Base-by-base conservation (phyloP, 306 rosid species). In the Medicago lupulina region DNA sequence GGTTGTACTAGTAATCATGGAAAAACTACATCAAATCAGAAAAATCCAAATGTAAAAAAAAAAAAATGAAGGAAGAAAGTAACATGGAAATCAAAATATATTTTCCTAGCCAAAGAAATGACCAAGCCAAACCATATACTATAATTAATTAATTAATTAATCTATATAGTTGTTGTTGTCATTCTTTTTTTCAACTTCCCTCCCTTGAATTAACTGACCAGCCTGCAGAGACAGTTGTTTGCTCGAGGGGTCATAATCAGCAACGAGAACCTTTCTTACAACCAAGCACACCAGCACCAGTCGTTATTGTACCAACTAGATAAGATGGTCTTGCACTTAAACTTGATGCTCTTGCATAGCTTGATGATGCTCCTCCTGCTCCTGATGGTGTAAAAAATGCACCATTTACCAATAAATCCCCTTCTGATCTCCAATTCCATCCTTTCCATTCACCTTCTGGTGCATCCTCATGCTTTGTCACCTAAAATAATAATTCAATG, bases 391-490 rank as follows among this genome's bases (percentile, higher is more conserved):
- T 95, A 68, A 95, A 95, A 84, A 81, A 95, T 4, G 99, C 99
- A 67, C 97, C 99, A 61, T 95, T 95, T n/a, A 89, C 5, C 75
- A 95, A 0, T 62, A 92, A 7, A 61, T 95, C 99, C 0, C 97
- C 97, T 53, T 86, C 99, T 1, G 97, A 90, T 60, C 99, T 89
- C 98, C 98, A 95, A 39, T 95, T 92, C 98, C 98, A 95, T 34
- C 55, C 60, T 80, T 17, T 86, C 98, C 99, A 95, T 15, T 90
- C 93, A 78, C 82, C 79, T 79, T 92, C 92, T 0, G 96, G 87
- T 6, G 99, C 99, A 83, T 95, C 99, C 87, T 95, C 99, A 25
- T 92, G 94, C 71, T 95, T 95, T 9, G 99, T 95, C 82, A 95
- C 98, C 98, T 94, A 61, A 3, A 21, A 1, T 0, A 21, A 21